Percentiles rank a stretch among this genome's conserved stretches.
phyloP scores from a whole-genome alignment of 306 rosid species.

The Lablab purpureus region DNA sequence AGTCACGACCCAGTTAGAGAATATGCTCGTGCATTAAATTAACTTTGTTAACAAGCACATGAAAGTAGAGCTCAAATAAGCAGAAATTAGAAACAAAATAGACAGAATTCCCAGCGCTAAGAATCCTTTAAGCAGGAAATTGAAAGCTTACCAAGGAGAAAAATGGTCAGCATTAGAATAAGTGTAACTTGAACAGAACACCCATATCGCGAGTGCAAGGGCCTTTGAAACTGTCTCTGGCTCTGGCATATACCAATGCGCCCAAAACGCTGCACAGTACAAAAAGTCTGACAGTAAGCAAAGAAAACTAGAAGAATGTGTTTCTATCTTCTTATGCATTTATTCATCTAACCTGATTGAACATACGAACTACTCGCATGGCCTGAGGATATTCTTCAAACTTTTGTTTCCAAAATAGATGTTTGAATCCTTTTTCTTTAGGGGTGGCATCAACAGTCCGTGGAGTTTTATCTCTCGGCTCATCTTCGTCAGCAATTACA shows the following conservation, averaged over 20 bases:
- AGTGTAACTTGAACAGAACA: slow-evolving; percentile 78
- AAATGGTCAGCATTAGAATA: slow-evolving; percentile 78
- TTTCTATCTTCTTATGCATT: slow-evolving; percentile 15
- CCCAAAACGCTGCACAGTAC: slow-evolving; percentile 60
- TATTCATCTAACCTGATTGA: slow-evolving; percentile 71
- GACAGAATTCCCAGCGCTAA: neutral
- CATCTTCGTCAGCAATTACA: slow-evolving; percentile 71
- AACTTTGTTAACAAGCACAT: slow-evolving; percentile 3
- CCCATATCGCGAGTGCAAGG: slow-evolving; percentile 59
- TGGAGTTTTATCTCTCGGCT: slow-evolving; percentile 49
- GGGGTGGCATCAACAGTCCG: slow-evolving; percentile 65
- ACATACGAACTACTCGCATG: slow-evolving; percentile 58
- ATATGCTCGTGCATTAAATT: neutral
- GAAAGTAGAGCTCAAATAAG: slow-evolving; percentile 13
- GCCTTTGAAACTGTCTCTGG: slow-evolving; percentile 65
- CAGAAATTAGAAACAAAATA: slow-evolving; percentile 10
- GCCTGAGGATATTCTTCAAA: slow-evolving; percentile 67
- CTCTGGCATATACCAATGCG: slow-evolving; percentile 58
- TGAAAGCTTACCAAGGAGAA: slow-evolving; percentile 76
- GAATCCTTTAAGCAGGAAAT: slow-evolving; percentile 41
- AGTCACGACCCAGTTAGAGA: slow-evolving; percentile 15
- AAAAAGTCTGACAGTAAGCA: slow-evolving; percentile 23
- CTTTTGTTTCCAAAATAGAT: slow-evolving; percentile 73
- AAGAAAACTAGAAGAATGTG: slow-evolving; percentile 9
- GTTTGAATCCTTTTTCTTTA: slow-evolving; percentile 80